Evolutionary conservation across 495 filamentous ascomycete species (phyloP), one percentile per base, ranked within the genome.

Genomic region (Pseudomonodictys pantanalensis): DNA sequence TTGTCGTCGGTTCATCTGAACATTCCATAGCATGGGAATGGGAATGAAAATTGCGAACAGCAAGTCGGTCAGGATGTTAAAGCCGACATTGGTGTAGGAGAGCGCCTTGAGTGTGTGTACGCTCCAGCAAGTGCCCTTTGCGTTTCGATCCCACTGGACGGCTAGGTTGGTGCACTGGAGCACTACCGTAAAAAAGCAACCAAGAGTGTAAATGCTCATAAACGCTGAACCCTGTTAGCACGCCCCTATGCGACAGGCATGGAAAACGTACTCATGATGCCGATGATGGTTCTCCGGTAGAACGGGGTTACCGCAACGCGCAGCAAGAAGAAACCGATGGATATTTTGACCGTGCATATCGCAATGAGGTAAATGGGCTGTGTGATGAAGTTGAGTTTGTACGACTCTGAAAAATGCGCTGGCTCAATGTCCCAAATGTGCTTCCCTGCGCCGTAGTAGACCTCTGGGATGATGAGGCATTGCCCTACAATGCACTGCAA

Each of bases 41-140:
- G 53, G 76, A 12, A 78, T 71, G 17, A 78, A 43, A 0, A 71
- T 68, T 0, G 77, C 76, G 48, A 79, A 77, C 8, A 72, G 29
- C 5, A 79, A 58, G 54, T 79, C 77, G 22, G 77, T 79, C 12
- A 71, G 51, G 30, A 78, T 77, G 50, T 77, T 78, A 47, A 77
- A 65, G 15, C 73, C 61, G 3, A 71, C 68, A 41, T 76, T 76
- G 41, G 61, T 56, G 33, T 64, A 64, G 43, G 45, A 42, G 10
- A 60, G 30, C 28, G 20, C 61, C 35, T 52, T 47, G 11, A 64
- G 32, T 2, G 50, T 60, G 1, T 6, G 35, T 48, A 24, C 15
- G 3, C 22, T 26, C 48, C 56, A 64, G 33, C 61, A 64, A 6
- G 41, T 55, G 7, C 47, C 47, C 47, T 64, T 32, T 15, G 47